A percentile compares a stretch with the other conserved stretches of the same genome.
Evolutionary conservation across 805 yeast genomes (phyloP).

Genomic region (Sugiyamaella floridensis): DNA sequence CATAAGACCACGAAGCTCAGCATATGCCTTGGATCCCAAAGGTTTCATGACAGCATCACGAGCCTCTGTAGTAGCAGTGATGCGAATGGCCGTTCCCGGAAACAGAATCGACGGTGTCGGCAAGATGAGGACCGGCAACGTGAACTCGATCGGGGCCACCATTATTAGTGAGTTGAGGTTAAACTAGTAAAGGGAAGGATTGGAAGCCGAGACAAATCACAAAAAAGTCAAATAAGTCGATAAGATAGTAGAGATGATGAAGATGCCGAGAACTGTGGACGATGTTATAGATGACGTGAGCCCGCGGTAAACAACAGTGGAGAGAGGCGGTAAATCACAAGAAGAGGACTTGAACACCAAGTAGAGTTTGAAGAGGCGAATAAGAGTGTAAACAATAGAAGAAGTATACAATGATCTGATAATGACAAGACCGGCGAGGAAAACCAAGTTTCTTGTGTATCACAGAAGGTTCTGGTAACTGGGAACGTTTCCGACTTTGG

Average conservation of each 20-base stretch:
- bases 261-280: too few relatives aligned
- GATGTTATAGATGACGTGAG: too few relatives aligned
- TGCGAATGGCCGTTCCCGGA: slow-evolving; percentile 11
- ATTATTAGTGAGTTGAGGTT: background rate
- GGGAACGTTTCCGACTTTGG: background rate
- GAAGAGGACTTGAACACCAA: too few relatives aligned
- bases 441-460: background rate
- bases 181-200: background rate
- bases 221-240: too few relatives aligned
- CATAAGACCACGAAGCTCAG: background rate
- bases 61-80: slow-evolving; percentile 4
- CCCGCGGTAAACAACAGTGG: too few relatives aligned
- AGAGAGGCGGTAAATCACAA: too few relatives aligned
- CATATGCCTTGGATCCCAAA: slow-evolving; percentile 3
- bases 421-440: background rate
- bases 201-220: too few relatives aligned
- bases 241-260: too few relatives aligned
- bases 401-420: too few relatives aligned
- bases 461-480: background rate
- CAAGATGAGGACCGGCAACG: slow-evolving; percentile 7
- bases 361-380: too few relatives aligned
- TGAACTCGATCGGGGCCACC: slow-evolving; percentile 2
- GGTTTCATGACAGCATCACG: background rate
- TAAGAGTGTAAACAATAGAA: too few relatives aligned
- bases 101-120: slow-evolving; percentile 11